Evolutionary conservation across 2,329 filamentous ascomycete species (phyloP), one percentile per base, ranked within the genome.

Genomic region (Pestalotiopsis sp.): DNA sequence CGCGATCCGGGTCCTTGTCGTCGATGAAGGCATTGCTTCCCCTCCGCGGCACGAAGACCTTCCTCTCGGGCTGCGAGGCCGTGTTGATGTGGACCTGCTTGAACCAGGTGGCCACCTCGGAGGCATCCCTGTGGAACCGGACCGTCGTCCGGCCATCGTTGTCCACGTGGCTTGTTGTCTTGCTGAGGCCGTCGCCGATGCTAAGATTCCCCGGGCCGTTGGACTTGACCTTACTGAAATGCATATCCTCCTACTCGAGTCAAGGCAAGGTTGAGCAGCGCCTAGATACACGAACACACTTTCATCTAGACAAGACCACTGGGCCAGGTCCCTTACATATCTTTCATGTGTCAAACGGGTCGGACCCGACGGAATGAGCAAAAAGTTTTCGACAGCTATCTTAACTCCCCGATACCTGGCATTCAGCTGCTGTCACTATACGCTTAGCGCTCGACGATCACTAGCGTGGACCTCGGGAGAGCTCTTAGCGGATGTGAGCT

Each of bases 141-240:
- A 65, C 64, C 31, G 45, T 65, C 4, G 64, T 36, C 9, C 45
- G 45, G 20, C 64, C 64, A 27, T 65, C 64, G 36, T 65, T 58
- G 2, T 65, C 14, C n/a, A 65, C 49, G n/a, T 52, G n/a, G 9
- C 41, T 57, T 5, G 64, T 57, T 5, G 64, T 65, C 25, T 36
- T 45, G 25, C 14, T 36, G 41, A 65, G 49, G 13, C 41, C 64
- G 7, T 65, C 64, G 20, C 64, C 49, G 12, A 65, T 58, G 20
- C 20, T 65, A 12, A 52, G 49, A 12, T 39, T 55, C 23, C 31
- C 25, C 45, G 45, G 45, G 9, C 17, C 45, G 7, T 52, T n/a
- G 45, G 45, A 52, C 45, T 52, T 52, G 45, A 52, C 45, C 45
- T 52, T 52, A 3, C 45, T 17, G 45, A 52, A 52, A 52, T 52